These are phyloP conservation scores for Tolypocladium guangdongense DNA, from an alignment of 2,329 filamentous ascomycete species.

Conservation along the genomic window DNA sequence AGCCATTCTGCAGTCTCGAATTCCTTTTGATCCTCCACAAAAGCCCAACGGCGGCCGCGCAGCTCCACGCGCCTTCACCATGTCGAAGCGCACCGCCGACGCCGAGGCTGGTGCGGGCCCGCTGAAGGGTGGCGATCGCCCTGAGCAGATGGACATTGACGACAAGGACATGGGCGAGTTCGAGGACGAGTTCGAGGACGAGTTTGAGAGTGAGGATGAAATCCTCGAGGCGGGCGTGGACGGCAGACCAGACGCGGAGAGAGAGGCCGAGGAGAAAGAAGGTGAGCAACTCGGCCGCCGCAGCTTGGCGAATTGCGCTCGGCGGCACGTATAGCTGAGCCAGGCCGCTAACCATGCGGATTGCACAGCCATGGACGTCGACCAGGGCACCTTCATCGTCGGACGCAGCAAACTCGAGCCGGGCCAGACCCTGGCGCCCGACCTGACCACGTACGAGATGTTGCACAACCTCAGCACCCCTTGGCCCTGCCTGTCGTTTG, in stretches of 20 bases:
- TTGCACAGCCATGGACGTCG: slow-evolving; percentile 68
- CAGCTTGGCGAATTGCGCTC: background rate
- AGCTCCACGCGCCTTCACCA: slow-evolving; percentile 13
- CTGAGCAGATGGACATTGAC: slow-evolving; percentile 57
- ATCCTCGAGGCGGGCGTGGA: slow-evolving; percentile 91
- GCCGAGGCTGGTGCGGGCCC: slow-evolving; percentile 32
- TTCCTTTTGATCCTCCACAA: too few species aligned
- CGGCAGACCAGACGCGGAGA: slow-evolving; percentile 81
- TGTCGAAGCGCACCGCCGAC: slow-evolving; percentile 52
- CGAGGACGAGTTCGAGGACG: slow-evolving; percentile 90
- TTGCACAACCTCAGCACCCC: slow-evolving; percentile 87
- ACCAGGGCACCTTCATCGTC: slow-evolving; percentile 91
- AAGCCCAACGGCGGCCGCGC: background rate
- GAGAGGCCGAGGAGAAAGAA: slow-evolving; percentile 77
- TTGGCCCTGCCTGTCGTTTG: slow-evolving; percentile 96
- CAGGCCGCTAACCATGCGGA: background rate
- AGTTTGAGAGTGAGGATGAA: slow-evolving; percentile 82
- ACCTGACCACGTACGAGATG: slow-evolving; percentile 95
- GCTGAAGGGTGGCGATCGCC: slow-evolving; percentile 50
- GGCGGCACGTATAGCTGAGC: background rate
- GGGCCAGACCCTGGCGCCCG: slow-evolving; percentile 82
- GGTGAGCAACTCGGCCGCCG: slow-evolving; percentile 25
- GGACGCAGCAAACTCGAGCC: slow-evolving; percentile 84
- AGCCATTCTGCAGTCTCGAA: background rate
- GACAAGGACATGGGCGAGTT: slow-evolving; percentile 65